Evolutionary conservation across 2,329 filamentous ascomycete species (phyloP), one percentile per base, ranked within the genome.

Genomic region (Didymella glomerata): DNA sequence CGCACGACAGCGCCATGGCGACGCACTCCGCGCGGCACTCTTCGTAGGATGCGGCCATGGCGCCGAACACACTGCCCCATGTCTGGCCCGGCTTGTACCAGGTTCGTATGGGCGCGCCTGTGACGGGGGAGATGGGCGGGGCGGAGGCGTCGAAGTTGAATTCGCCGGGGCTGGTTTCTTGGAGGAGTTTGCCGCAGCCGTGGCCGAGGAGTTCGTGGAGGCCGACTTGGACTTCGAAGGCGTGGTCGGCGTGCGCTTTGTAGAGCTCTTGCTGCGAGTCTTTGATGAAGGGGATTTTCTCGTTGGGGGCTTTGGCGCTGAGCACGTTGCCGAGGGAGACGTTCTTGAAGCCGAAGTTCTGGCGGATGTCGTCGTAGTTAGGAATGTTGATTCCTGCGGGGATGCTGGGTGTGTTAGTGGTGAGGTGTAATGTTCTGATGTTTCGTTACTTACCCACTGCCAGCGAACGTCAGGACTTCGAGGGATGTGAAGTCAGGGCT

Each of bases 61-160:
- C 87, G 25, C 93, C 93, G 72, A 98, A 98, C 0, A 97, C 92
- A 5, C 89, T 92, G 55, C 92, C 91, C 93, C 93, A 98, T 0
- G 94, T 98, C 78, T 97, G 92, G 2, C 93, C 93, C 2, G 92
- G 92, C 78, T 95, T 96, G 82, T 98, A 98, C 88, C 90, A 97
- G 1, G 90, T 92, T 2, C 85, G 86, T 47, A 97, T 83, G 1
- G 91, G 90, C 77, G 94, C 89, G 61, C 86, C 84, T 5, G 88
- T 91, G 40, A 97, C 78, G 0, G 93, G 94, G 70, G 88, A 96
- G 50, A 92, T 80, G 0, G 94, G 94, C 8, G 91, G 93, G 73
- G 92, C 91, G 61, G 88, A 81, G 58, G 88, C 82, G 74, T 98
- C 91, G 72, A 98, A 98, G 81, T 98, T 98, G 83, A 86, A 97